Percentiles rank a stretch among this genome's conserved stretches.
Conservation (phyloP, 2,329 filamentous ascomycete species). For the Colletotrichum viniferum region DNA sequence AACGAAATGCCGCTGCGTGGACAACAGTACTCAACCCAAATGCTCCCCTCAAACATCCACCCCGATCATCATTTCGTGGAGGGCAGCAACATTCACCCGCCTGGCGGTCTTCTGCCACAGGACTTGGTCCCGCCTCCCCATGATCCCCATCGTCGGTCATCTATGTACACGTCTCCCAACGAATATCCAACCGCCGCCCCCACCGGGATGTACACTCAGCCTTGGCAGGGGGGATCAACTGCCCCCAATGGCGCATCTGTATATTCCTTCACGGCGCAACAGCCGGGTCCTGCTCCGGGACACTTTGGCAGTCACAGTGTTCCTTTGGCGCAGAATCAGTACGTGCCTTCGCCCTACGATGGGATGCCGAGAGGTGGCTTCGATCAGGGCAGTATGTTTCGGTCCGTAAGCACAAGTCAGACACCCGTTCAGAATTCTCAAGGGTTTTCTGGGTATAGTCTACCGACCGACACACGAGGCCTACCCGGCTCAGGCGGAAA, state of each 20-base stretch:
- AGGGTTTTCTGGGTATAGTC: slow-evolving; percentile 35
- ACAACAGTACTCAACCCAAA: slow-evolving; percentile 42
- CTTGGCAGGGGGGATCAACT: slow-evolving; percentile 50
- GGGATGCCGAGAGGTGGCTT: slow-evolving; percentile 35
- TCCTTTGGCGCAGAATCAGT: slow-evolving; percentile 35
- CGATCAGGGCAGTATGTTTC: slow-evolving; percentile 36
- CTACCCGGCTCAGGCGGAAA: slow-evolving; percentile 25
- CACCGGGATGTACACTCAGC: slow-evolving; percentile 43
- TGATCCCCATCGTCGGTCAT: slow-evolving; percentile 49
- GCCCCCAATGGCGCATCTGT: slow-evolving; percentile 45
- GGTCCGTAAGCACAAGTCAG: slow-evolving; percentile 33
- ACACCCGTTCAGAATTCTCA: slow-evolving; percentile 31
- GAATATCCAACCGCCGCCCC: slow-evolving; percentile 49
- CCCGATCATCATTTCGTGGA: slow-evolving; percentile 46
- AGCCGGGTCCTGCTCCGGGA: slow-evolving; percentile 31
- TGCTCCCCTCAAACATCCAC: slow-evolving; percentile 46
- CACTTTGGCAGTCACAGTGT: slow-evolving; percentile 37
- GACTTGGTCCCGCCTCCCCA: slow-evolving; percentile 52
- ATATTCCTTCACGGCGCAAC: slow-evolving; percentile 51
- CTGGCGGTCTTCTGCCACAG: slow-evolving; percentile 41
- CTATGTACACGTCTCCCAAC: slow-evolving; percentile 44
- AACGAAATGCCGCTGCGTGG: slow-evolving; percentile 49
- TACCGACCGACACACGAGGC: slow-evolving; percentile 36
- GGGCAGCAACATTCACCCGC: slow-evolving; percentile 35
- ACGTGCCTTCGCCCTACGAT: slow-evolving; percentile 39